Base-by-base conservation (phyloP, 2,329 filamentous ascomycete species). In the Neoascochyta sp. region DNA sequence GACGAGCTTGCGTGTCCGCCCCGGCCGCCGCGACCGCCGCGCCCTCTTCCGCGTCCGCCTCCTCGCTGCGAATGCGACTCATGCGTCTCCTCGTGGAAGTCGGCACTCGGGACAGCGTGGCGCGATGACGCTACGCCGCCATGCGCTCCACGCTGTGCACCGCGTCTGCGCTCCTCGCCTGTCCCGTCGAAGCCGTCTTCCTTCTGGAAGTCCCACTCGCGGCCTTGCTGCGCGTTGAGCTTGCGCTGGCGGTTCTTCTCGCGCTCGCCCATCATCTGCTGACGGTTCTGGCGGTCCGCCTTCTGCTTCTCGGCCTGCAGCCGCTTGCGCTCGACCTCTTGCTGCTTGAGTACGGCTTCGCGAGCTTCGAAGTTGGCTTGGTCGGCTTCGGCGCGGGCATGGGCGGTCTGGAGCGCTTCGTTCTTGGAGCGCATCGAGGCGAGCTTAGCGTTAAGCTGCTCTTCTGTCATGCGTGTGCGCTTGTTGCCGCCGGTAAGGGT, bases 381-480 rank as follows among this genome's bases (percentile, higher is more conserved):
- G 43, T 84, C 80, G n/a, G 77, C 78, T 63, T 83, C 76, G n/a
- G 78, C 78, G 15, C 78, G 71, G 1, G 74, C 75, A 50, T 83
- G 78, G 0, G 76, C 76, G 7, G 75, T 77, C 7, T 71, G 69
- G 9, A 76, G 68, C 27, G 74, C 69, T 5, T 73, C 74, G 30
- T 80, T 81, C 34, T 79, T 75, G 43, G 80, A 69, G 40, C 72
- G 71, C 47, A 81, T 81, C 19, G 70, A 68, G 6, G 73, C 76
- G 37, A 84, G 74, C 39, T 76, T 76, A 24, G 71, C 73, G 3
- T 69, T 70, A 6, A 84, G 68, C 54, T 83, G 74, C 41, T 72
- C 75, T 50, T 83, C 79, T 2, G 78, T 82, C 24, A 83, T 69
- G 22, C 58, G 58, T 4, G 54, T 46, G 34, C 58, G 56, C 16